Conservation (phyloP, 2,329 filamentous ascomycete genomes). For the Xylaria sp. region DNA sequence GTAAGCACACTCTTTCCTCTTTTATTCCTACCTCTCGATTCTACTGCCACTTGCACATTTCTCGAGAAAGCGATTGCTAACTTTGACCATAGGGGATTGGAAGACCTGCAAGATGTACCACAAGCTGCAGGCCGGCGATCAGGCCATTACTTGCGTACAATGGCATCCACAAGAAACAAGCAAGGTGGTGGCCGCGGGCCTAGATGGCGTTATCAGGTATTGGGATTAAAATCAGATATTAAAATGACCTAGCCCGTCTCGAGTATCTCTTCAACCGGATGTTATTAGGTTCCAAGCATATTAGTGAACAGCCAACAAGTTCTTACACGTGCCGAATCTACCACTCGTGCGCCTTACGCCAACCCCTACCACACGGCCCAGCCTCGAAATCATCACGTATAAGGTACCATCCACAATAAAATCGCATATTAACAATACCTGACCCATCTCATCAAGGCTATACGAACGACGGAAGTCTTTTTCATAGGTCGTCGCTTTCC, state of each 20-base stretch:
- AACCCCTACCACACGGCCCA: not conserved
- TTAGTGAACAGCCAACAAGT: constrained; percentile 1
- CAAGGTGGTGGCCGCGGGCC: constrained; percentile 89
- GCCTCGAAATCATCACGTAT: constrained; percentile 10
- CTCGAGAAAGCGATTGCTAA: constrained; percentile 20
- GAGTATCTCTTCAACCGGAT: constrained; percentile 3
- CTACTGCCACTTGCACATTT: not conserved
- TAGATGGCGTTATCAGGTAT: constrained; percentile 89
- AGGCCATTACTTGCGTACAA: constrained; percentile 84
- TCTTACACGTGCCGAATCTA: not conserved
- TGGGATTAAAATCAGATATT: constrained; percentile 75
- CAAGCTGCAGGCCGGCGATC: constrained; percentile 88
- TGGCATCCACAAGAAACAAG: constrained; percentile 99
- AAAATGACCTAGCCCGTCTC: constrained; percentile 6
- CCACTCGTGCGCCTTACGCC: not conserved
- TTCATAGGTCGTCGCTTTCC: not conserved
- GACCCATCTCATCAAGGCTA: constrained; percentile 14
- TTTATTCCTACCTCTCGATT: not conserved
- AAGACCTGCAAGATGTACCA: constrained; percentile 99
- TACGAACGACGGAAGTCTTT: not conserved
- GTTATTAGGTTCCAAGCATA: not conserved
- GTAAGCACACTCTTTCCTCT: constrained; percentile 29
- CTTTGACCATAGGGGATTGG: constrained; percentile 75
- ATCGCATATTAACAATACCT: constrained; percentile 7
- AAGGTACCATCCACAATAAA: constrained; percentile 26